A percentile compares a stretch with the other conserved stretches of the same genome.
Conservation (phyloP, 1,284 basidiomycete species). For the Marasmius sp. region DNA sequence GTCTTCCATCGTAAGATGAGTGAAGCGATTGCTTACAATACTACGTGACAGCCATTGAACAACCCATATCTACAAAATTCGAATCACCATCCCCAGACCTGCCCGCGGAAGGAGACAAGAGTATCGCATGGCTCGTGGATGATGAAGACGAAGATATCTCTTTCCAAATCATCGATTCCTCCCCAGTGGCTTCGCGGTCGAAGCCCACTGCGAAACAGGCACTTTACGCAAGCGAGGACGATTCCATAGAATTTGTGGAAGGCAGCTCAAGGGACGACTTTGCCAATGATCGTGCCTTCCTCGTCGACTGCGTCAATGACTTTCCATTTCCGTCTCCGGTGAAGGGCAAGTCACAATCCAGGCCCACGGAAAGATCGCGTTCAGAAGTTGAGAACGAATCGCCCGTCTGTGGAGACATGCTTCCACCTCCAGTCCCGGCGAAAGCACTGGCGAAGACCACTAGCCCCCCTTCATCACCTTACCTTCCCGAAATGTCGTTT, state of each 20-base stretch:
- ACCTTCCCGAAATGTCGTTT: constrained; percentile 48
- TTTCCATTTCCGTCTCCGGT: background rate
- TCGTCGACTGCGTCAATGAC: background rate
- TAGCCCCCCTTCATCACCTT: constrained; percentile 14
- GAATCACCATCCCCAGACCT: background rate
- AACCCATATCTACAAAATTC: background rate
- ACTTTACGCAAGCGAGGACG: constrained; percentile 1
- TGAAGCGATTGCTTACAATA: background rate
- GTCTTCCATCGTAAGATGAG: too few species aligned
- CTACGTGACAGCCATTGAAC: background rate
- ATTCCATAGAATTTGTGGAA: constrained; percentile 24
- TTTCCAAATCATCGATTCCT: constrained; percentile 50
- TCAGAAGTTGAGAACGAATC: background rate
- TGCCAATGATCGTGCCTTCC: background rate
- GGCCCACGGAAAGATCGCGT: background rate
- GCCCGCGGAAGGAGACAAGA: constrained; percentile 22
- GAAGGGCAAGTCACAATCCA: background rate
- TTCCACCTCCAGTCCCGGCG: constrained; percentile 34
- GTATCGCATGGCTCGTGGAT: constrained; percentile 66
- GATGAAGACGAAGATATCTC: constrained; percentile 57
- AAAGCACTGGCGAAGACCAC: background rate
- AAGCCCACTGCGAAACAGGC: background rate
- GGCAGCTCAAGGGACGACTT: background rate
- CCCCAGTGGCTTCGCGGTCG: constrained; percentile 31
- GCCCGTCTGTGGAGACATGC: constrained; percentile 30